phyloP scores from a whole-genome alignment of 2,329 filamentous ascomycete species.

The Ascocoryne sarcoides region DNA sequence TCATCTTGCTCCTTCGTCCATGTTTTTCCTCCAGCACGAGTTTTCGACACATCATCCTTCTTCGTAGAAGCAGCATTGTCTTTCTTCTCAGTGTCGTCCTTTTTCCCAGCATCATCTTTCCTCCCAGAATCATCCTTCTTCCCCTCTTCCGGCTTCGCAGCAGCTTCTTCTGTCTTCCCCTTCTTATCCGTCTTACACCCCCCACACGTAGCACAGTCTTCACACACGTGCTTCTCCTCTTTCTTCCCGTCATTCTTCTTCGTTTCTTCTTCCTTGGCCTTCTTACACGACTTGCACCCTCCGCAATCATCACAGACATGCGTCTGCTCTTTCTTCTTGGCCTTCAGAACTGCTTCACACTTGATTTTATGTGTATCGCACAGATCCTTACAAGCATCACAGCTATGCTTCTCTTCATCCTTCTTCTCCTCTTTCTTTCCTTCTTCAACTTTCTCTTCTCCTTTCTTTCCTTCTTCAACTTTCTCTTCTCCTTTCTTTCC shows the following conservation, averaged over 20 bases:
- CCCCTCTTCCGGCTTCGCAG: background rate
- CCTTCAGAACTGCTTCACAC: background rate
- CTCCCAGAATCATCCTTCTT: constrained; percentile 1
- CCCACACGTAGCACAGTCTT: background rate
- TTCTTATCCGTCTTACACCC: background rate
- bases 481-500: background rate
- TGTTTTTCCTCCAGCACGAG: constrained; percentile 2
- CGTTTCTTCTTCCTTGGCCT: background rate
- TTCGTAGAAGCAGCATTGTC: constrained; percentile 3
- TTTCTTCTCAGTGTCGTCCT: constrained; percentile 8
- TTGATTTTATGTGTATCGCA: background rate
- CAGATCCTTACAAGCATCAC: background rate
- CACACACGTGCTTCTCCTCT: background rate
- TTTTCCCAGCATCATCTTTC: constrained; percentile 1
- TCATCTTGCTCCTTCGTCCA: constrained; percentile 23
- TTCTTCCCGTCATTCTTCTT: background rate
- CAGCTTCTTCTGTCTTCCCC: constrained; percentile 2
- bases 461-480: background rate
- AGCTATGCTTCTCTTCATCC: background rate
- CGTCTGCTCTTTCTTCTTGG: background rate
- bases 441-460: background rate
- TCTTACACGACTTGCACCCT: background rate
- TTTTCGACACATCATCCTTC: background rate
- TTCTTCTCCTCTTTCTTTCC: background rate
- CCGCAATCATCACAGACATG: background rate